Conservation (phyloP, 1,284 basidiomycete species). For the Puccinia novopanici region DNA sequence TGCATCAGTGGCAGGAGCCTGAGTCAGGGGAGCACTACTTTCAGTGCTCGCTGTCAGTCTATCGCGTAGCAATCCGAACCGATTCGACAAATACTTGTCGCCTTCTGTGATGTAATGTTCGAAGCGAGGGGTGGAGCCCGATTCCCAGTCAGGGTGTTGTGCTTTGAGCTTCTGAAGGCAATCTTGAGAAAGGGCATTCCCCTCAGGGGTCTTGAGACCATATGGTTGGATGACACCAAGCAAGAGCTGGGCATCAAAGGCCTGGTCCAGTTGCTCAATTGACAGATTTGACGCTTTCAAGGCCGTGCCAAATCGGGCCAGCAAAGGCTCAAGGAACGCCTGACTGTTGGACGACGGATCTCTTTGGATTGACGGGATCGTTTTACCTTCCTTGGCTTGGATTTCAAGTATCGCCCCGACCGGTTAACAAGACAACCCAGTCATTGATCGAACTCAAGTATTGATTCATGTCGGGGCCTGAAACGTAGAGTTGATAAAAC, state of each 20-base stretch:
- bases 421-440: conserved; percentile 40
- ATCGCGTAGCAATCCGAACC: conserved; percentile 38
- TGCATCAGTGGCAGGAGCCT: background rate
- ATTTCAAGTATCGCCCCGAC: conserved; percentile 40
- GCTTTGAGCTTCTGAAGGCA: conserved; percentile 27
- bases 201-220: conserved; percentile 1
- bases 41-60: background rate
- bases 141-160: background rate
- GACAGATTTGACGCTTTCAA: background rate
- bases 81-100: conserved; percentile 33
- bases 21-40: background rate
- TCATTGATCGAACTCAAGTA: conserved; percentile 28
- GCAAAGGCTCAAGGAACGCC: conserved; percentile 28
- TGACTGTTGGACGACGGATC: background rate
- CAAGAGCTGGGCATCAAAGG: conserved; percentile 27
- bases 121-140: conserved; percentile 4
- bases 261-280: background rate
- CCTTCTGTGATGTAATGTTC: conserved; percentile 41
- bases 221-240: conserved; percentile 18
- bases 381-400: conserved; percentile 39
- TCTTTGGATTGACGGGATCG: background rate
- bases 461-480: background rate
- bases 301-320: conserved; percentile 15
- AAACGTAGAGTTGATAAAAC: conserved; percentile 23
- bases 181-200: background rate